A percentile compares a stretch with the other conserved stretches of the same genome.
Evolutionary conservation across 768 basidiomycete genomes (phyloP).

Genomic region (Peribolospora kevripleyi): DNA sequence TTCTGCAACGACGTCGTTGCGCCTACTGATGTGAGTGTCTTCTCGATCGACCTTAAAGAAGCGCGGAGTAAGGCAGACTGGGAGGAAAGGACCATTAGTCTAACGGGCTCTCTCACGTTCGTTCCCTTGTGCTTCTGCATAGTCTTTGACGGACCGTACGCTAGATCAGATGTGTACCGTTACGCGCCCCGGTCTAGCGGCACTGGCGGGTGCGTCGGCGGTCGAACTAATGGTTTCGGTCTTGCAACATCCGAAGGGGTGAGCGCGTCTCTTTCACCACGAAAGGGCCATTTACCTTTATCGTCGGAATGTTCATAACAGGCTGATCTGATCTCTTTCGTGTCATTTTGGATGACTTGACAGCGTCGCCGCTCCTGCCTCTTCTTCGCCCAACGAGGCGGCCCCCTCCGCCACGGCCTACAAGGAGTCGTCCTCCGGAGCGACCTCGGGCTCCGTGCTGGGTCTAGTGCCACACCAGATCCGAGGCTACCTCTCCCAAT

Average conservation of each 20-base stretch:
- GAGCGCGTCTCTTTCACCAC: conserved; percentile 1
- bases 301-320: not conserved
- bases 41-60: not conserved
- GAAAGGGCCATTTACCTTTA: not conserved
- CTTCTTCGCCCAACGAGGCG: not conserved
- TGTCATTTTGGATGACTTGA: not conserved
- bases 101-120: not conserved
- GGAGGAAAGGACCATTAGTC: no score
- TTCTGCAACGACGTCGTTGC: conserved; percentile 95
- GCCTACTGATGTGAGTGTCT: conserved; percentile 52
- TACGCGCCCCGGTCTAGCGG: conserved; percentile 76
- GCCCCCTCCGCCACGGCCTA: not conserved
- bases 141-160: conserved; percentile 60
- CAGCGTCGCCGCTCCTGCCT: not conserved
- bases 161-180: conserved; percentile 99
- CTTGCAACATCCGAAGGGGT: conserved; percentile 76
- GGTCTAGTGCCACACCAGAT: conserved; percentile 85
- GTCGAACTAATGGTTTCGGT: conserved; percentile 78
- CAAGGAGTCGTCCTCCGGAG: not conserved
- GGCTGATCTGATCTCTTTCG: not conserved
- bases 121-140: not conserved
- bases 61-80: no score
- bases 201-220: conserved; percentile 72
- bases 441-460: conserved; percentile 27
- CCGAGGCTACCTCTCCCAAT: conserved; percentile 68